Evolutionary conservation across 441 rosid species (phyloP), one percentile per base, ranked within the genome.

Genomic region (Populus hybrid): DNA sequence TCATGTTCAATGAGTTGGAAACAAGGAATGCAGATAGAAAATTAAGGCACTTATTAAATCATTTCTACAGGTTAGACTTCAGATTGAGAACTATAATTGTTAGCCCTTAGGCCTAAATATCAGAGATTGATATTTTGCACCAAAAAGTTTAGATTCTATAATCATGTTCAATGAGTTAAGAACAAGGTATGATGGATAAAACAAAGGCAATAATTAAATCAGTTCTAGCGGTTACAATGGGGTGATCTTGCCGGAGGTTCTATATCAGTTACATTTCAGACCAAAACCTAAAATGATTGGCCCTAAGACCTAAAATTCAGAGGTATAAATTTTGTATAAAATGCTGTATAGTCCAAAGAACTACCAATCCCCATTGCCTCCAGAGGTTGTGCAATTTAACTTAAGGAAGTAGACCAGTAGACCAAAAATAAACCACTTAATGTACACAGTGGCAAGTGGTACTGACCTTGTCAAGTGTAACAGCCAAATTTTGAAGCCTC

Each of bases 401-500:
- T 50, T 16, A 5, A 12, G 57, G 10, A 28, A 28, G 30, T 28
- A 28, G 30, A 28, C 30, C 30, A 50, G 59, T 50, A 50, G 59
- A 50, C n/a, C 59, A 1, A 50, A 50, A 50, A 50, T 50, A 50
- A 5, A 50, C n/a, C 59, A 50, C n/a, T 50, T 50, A 50, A 50
- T 0, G 59, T 50, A 16, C 59, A 50, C n/a, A 50, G 59, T 5
- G 59, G 59, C 59, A 26, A 3, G 72, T 75, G 72, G 54, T 23
- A 83, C 75, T 78, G 81, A 97, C 99, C 99, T 97, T 97, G 89
- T 97, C 99, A 79, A 97, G 94, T 72, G 99, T 97, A 73, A 93
- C 87, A 35, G 99, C 99, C 91, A 97, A 82, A 87, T 97, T 97
- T 85, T 97, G 99, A 82, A 97, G 98, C 87, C 99, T 92, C 93